Base-by-base conservation (phyloP, 139 green algal species). In the Micractinium sp. region DNA sequence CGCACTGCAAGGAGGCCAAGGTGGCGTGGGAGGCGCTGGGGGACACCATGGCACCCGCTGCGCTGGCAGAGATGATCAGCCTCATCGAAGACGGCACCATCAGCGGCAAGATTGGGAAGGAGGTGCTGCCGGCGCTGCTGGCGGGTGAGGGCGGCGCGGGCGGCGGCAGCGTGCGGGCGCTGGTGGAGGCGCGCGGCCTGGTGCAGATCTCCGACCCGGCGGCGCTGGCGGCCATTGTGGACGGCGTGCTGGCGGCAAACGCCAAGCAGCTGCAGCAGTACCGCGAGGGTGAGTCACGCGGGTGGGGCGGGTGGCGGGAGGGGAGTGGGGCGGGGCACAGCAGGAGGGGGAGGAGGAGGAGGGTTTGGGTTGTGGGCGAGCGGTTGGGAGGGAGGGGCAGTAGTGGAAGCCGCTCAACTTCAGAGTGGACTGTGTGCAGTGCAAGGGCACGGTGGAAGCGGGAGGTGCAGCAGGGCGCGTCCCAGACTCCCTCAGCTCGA, bases 41-140 rank as follows among this genome's bases (percentile, higher is more conserved):
- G 38, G 41, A 27, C 4, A 23, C 22, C 36, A 91, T 98, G 67
- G 90, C 80, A 0, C 94, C 96, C 5, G 75, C 83, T 2, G 91
- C 89, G 0, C 93, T 99, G 31, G 95, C 94, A 16, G 97, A 99
- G 90, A 96, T 99, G 93, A 95, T 99, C n/a, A 22, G 15, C 12
- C 92, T 99, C 7, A 99, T 99, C 47, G 96, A 99, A 84, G 88
- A 93, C 33, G 94, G 93, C 77, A 94, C 92, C 36, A 99, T 99
- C 92, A 98, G 94, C 88, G 98, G 98, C 89, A 99, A 99, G 93
- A 99, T 99, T 85, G 98, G 93, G 41, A 99, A 99, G 91, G 95
- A 99, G 78, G 87, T 99, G 73, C 92, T 99, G 88, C 96, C 97
- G 2, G 92, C 95, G 4, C 93, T 98, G 74, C 89, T 98, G 36